phyloP scores from a whole-genome alignment of 1,284 basidiomycete species.

The Trichosporon faecale region DNA sequence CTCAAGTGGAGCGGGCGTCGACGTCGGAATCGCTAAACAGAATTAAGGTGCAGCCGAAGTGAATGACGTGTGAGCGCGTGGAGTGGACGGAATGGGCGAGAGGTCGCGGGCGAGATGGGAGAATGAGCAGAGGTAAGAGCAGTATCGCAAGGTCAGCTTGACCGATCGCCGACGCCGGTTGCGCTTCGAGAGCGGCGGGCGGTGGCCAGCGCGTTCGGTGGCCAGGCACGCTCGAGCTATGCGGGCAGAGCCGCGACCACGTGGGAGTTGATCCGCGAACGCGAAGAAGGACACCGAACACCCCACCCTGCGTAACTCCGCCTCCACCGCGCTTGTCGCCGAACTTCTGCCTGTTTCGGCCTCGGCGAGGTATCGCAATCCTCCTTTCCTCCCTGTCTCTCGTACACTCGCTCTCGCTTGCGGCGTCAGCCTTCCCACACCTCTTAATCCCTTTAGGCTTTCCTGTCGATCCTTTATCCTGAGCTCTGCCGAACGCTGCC shows the following conservation, averaged over 20 bases:
- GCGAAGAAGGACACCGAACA: neutral
- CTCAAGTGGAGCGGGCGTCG: neutral
- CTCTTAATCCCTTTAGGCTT: neutral
- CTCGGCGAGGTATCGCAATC: neutral
- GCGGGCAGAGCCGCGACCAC: neutral
- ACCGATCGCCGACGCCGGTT: neutral
- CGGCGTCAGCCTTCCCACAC: neutral
- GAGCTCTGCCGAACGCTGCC: neutral
- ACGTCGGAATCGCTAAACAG: neutral
- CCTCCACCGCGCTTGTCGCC: no score
- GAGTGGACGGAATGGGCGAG: neutral
- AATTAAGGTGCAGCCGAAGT: neutral
- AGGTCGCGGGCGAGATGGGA: slow-evolving; percentile 6
- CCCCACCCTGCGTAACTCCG: neutral
- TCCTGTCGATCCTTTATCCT: neutral
- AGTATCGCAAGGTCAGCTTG: neutral
- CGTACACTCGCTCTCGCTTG: neutral
- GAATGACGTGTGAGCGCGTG: neutral
- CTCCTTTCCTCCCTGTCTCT: neutral
- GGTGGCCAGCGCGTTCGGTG: neutral
- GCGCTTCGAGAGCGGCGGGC: neutral
- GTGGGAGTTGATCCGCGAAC: neutral
- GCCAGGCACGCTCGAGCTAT: neutral
- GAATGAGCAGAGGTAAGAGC: neutral
- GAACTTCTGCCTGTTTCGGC: neutral